Conservation (phyloP, 495 filamentous ascomycete genomes). For the Staphylotrichum tortipilum region DNA sequence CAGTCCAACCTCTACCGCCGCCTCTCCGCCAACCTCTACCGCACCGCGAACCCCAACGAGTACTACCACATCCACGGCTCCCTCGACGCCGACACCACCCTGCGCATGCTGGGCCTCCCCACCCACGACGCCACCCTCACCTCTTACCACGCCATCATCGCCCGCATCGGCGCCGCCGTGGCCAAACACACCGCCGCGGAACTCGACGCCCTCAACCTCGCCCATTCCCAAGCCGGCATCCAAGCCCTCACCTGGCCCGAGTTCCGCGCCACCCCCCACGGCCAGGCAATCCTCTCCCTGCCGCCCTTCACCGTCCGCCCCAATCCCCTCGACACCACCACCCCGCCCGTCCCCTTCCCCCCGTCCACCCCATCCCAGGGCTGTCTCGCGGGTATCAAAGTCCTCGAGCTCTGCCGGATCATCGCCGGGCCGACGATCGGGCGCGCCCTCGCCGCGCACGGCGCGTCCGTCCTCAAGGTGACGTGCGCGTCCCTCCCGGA, state of each 20-base stretch:
- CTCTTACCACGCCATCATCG: conserved; percentile 57
- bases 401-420: conserved; percentile 62
- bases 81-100: conserved; percentile 56
- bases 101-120: conserved; percentile 65
- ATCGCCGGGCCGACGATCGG: conserved; percentile 57
- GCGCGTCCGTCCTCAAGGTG: conserved; percentile 61
- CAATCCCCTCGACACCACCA: conserved; percentile 6
- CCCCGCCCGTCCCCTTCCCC: conserved; percentile 45
- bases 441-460: conserved; percentile 58
- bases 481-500: conserved; percentile 60
- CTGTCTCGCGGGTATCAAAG: conserved; percentile 47
- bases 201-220: conserved; percentile 56
- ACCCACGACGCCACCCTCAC: conserved; percentile 53
- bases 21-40: conserved; percentile 67
- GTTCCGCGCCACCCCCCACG: conserved; percentile 53
- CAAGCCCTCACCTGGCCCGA: conserved; percentile 56
- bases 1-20: conserved; percentile 67
- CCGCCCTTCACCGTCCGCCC: conserved; percentile 20
- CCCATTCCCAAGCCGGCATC: conserved; percentile 57
- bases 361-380: conserved; percentile 27
- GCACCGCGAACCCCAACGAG: conserved; percentile 53
- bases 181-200: conserved; percentile 52
- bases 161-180: conserved; percentile 58
- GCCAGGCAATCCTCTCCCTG: conserved; percentile 26
- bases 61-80: conserved; percentile 78